Evolutionary conservation across 2,329 filamentous ascomycete genomes (phyloP).

Genomic region (Aaosphaeria arxii): DNA sequence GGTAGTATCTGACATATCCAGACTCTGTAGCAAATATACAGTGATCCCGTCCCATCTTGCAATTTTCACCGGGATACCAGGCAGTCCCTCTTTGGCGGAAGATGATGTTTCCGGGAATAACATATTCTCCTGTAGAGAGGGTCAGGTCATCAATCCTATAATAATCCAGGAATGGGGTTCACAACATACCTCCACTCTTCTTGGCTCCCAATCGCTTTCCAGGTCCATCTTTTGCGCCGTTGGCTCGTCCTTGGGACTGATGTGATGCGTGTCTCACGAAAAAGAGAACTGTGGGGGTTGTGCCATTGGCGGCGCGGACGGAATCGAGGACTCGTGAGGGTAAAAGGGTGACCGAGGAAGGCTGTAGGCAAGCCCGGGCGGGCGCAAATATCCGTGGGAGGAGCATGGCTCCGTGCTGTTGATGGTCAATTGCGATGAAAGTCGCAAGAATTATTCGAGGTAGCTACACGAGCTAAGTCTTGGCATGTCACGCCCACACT

Average conservation of each 20-base stretch:
- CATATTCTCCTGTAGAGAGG: constrained; percentile 69
- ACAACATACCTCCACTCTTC: constrained; percentile 70
- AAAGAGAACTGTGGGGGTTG: constrained; percentile 38
- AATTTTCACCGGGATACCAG: constrained; percentile 96
- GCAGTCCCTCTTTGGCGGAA: constrained; percentile 93
- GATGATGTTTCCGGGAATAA: constrained; percentile 95
- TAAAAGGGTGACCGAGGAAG: constrained; percentile 15
- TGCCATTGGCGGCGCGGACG: constrained; percentile 30
- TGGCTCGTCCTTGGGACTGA: constrained; percentile 65
- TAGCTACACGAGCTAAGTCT: neutral
- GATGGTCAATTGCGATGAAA: constrained; percentile 1
- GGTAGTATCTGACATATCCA: constrained; percentile 96
- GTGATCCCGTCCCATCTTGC: constrained; percentile 91
- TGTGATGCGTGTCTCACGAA: constrained; percentile 62
- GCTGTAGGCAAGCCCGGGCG: constrained; percentile 27
- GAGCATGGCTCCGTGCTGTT: constrained; percentile 34
- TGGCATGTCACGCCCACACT: no score
- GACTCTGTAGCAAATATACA: constrained; percentile 83
- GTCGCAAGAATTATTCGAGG: neutral
- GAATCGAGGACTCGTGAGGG: constrained; percentile 30
- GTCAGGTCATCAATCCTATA: constrained; percentile 6
- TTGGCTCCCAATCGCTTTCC: constrained; percentile 93
- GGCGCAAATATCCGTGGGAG: constrained; percentile 39
- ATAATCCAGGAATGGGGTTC: neutral
- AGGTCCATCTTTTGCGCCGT: constrained; percentile 65